Evolutionary conservation across 2,329 filamentous ascomycete genomes (phyloP), one percentile per base, ranked within the genome.

Genomic region (Claviceps digitariae): DNA sequence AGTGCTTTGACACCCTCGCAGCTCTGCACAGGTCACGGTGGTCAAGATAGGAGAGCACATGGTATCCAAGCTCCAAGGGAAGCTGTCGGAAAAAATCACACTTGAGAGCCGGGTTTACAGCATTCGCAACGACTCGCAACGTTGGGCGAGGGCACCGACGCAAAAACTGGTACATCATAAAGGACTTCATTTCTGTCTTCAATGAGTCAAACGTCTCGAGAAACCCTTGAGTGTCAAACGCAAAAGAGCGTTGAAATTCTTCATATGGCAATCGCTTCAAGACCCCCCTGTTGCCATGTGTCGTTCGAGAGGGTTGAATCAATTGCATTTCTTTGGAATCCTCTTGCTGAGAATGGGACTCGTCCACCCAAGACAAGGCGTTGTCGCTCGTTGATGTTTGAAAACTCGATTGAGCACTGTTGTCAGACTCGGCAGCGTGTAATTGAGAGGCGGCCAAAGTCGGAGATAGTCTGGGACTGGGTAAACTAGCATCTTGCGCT

Each of bases 161-260:
- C 27, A 98, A 77, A 53, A 98, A 82, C 65, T 98, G 91, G 65
- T 94, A 97, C 83, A 98, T 95, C 70, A 98, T 84, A 64, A 95
- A 95, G 0, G 86, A 87, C 70, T 98, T 93, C 79, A 98, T 83
- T 62, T 93, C 86, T 46, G 87, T 82, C 2, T 91, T 90, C 77
- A 98, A 86, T 7, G 86, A 80, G 66, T 97, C 91, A 62, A 97
- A 98, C 2, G 84, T 83, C 60, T 95, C 87, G 17, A 98, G 72
- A 76, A 98, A 87, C 17, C 77, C 80, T 8, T 87, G 87, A n/a
- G 91, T 86, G 61, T 94, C 87, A 69, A 90, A 79, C 21, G 91
- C 67, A n/a, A 66, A 55, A 0, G 66, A 62, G 50, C 58, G 56
- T 2, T 55, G 40, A 17, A 55, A 55, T 25, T 56, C 52, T 17